A percentile compares a stretch with the other conserved stretches of the same genome.
Evolutionary conservation across 202 grass and related monocot species (phyloP).

Genomic region (Elaeis oleifera): DNA sequence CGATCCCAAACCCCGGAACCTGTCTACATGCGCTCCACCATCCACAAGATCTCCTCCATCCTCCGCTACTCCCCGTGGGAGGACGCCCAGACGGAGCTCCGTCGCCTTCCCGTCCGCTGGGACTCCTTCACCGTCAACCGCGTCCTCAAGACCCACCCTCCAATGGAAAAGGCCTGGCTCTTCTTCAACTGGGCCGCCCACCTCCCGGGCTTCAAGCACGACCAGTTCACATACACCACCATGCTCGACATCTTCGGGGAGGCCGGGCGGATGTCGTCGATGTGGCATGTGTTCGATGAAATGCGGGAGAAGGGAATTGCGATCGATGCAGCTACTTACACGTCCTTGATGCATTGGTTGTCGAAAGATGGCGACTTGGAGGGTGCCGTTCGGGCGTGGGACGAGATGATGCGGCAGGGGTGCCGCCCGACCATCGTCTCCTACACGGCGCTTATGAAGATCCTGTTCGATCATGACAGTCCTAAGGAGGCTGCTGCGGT

Average conservation of each 20-base stretch:
- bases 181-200: slow-evolving; percentile 48
- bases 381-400: slow-evolving; percentile 43
- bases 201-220: slow-evolving; percentile 44
- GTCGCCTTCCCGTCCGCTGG: slow-evolving; percentile 48
- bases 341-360: slow-evolving; percentile 60
- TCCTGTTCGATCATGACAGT: slow-evolving; percentile 47
- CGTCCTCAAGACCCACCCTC: slow-evolving; percentile 74
- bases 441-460: slow-evolving; percentile 63
- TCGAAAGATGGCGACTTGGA: slow-evolving; percentile 40
- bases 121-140: slow-evolving; percentile 63
- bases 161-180: slow-evolving; percentile 57
- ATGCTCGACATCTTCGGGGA: slow-evolving; percentile 76
- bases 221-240: slow-evolving; percentile 75
- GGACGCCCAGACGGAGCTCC: slow-evolving; percentile 26
- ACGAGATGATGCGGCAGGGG: slow-evolving; percentile 35
- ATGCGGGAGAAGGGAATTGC: slow-evolving; percentile 38
- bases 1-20: slow-evolving; percentile 9
- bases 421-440: slow-evolving; percentile 54
- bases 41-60: slow-evolving; percentile 34
- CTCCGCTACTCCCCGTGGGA: slow-evolving; percentile 52
- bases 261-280: slow-evolving; percentile 46
- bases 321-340: slow-evolving; percentile 53
- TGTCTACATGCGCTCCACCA: slow-evolving; percentile 37
- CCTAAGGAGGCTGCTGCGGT: slow-evolving; percentile 29
- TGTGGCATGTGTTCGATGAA: slow-evolving; percentile 55